These are phyloP conservation scores for Stenocarpella maydis DNA, from an alignment of 2,329 filamentous ascomycete species.

Conservation along the genomic window DNA sequence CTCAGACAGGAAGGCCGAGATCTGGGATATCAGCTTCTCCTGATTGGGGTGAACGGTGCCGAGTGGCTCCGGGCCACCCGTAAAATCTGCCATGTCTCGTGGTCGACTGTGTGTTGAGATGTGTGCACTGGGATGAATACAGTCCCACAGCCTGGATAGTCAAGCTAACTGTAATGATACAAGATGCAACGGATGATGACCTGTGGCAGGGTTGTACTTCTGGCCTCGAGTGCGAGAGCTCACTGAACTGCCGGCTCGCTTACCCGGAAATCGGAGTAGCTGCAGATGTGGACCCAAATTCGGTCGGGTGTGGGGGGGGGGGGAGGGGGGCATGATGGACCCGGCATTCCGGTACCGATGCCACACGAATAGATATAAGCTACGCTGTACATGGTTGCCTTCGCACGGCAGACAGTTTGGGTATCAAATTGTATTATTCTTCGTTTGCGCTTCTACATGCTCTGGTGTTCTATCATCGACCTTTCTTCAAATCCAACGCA, in stretches of 20 bases:
- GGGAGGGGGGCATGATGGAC: background rate
- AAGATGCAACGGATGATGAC: background rate
- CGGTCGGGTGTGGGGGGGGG: background rate
- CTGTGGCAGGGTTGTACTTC: background rate
- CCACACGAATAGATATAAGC: background rate
- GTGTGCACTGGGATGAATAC: background rate
- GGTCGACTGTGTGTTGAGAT: background rate
- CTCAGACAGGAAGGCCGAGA: constrained; percentile 22
- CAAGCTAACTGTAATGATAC: background rate
- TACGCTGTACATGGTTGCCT: background rate
- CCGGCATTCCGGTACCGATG: background rate
- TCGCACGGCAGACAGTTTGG: background rate
- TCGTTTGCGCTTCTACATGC: background rate
- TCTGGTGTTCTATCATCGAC: background rate
- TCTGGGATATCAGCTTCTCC: constrained; percentile 22
- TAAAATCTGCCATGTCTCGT: constrained; percentile 24
- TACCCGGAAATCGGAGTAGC: constrained; percentile 7
- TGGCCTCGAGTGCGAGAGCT: background rate
- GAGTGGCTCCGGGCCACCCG: constrained; percentile 20
- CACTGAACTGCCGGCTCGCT: background rate
- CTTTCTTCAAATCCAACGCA: background rate
- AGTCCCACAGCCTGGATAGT: background rate
- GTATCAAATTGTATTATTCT: background rate
- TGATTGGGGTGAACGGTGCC: constrained; percentile 16
- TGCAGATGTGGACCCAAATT: background rate